Percentiles rank a stretch among this genome's conserved stretches.
Evolutionary conservation across 495 filamentous ascomycete genomes (phyloP).

Genomic region (Penicillium pancosmium): DNA sequence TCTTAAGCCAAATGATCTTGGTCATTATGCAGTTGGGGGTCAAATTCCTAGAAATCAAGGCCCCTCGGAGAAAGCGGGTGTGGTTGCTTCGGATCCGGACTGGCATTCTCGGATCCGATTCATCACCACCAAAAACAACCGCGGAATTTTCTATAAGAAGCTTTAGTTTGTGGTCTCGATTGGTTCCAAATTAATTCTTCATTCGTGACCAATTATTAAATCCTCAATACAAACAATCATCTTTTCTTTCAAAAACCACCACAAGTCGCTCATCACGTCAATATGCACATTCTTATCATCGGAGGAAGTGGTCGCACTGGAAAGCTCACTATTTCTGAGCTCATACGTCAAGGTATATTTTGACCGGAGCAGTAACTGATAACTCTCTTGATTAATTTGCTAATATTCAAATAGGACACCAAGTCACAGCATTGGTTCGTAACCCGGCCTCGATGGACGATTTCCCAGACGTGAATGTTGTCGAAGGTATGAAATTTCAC

Average conservation of each 20-base stretch:
- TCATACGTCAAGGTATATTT: conserved; percentile 29
- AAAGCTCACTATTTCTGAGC: conserved; percentile 40
- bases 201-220: neutral
- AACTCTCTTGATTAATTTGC: neutral
- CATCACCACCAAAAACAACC: neutral
- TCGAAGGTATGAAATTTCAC: conserved; percentile 26
- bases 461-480: conserved; percentile 13
- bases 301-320: conserved; percentile 47
- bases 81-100: neutral
- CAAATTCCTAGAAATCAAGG: no score
- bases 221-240: neutral
- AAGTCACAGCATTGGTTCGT: conserved; percentile 27
- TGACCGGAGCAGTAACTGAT: neutral
- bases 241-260: neutral
- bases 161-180: neutral
- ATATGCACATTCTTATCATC: conserved; percentile 46
- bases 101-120: neutral
- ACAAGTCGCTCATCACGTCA: conserved; percentile 2
- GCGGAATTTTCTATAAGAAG: neutral
- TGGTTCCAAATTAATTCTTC: neutral
- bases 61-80: neutral
- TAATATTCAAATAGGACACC: conserved; percentile 16
- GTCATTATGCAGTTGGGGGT: no score
- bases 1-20: no score
- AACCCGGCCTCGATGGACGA: conserved; percentile 19